These are phyloP conservation scores for Avena sativa DNA, from an alignment of 176 grass and related monocot species.

Conservation along the genomic window DNA sequence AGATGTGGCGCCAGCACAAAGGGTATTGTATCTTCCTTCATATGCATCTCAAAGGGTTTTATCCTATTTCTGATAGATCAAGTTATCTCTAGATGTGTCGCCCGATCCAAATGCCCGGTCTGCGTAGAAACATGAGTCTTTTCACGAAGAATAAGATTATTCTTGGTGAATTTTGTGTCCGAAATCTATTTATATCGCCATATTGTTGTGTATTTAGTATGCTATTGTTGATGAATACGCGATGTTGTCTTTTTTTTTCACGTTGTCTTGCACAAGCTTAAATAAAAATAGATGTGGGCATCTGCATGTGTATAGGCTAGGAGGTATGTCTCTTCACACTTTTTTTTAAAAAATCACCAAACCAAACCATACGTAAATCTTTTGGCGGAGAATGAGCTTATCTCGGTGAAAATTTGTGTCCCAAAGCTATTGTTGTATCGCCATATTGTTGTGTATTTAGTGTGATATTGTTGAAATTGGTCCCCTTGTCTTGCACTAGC, in stretches of 20 bases:
- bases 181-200: background rate
- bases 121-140: background rate
- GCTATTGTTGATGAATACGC: no score
- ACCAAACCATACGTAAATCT: background rate
- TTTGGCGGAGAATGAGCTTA: background rate
- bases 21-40: background rate
- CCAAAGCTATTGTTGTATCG: background rate
- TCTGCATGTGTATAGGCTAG: no score
- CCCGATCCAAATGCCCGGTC: background rate
- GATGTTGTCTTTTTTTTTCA: no score
- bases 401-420: background rate
- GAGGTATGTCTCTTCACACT: no score
- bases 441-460: no score
- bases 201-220: no score
- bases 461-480: no score
- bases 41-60: background rate
- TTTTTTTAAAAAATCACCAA: no score
- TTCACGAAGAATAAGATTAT: background rate
- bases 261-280: no score
- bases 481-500: no score
- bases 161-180: background rate
- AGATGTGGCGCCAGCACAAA: conserved; percentile 46
- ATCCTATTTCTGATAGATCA: background rate
- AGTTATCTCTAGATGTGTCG: conserved; percentile 18
- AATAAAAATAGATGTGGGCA: no score